A percentile compares a stretch with the other conserved stretches of the same genome.
These are phyloP conservation scores for Camptophora hylomeconis DNA, from an alignment of 2,329 filamentous ascomycete genomes.

Conservation along the genomic window DNA sequence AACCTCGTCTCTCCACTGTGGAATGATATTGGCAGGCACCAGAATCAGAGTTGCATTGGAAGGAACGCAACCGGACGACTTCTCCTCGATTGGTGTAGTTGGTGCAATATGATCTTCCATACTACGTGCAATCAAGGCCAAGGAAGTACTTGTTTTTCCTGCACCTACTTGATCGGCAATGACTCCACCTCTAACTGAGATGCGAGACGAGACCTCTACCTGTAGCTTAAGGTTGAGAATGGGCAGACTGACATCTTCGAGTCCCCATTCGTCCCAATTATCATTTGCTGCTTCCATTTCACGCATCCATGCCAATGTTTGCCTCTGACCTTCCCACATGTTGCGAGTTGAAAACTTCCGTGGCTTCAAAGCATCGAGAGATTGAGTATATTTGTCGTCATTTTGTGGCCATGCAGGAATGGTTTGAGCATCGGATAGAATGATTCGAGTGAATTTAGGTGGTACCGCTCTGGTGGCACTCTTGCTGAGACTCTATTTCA, in stretches of 20 bases:
- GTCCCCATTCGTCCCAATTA: constrained; percentile 39
- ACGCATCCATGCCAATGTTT: constrained; percentile 48
- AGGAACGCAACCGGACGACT: constrained; percentile 1
- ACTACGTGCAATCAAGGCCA: constrained; percentile 43
- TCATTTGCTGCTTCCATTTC: constrained; percentile 34
- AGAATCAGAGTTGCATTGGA: constrained; percentile 48
- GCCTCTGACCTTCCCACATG: constrained; percentile 40
- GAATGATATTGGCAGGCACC: constrained; percentile 40
- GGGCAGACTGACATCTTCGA: constrained; percentile 41
- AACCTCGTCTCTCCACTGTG: constrained; percentile 47
- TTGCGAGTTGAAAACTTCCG: too few relatives aligned
- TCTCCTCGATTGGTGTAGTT: constrained; percentile 6
- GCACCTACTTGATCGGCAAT: constrained; percentile 53
- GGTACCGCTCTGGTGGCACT: too few relatives aligned
- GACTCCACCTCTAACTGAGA: constrained; percentile 42
- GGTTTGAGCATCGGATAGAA: too few relatives aligned
- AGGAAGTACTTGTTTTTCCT: constrained; percentile 50
- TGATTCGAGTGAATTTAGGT: too few relatives aligned
- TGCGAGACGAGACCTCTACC: constrained; percentile 26
- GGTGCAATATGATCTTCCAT: constrained; percentile 23
- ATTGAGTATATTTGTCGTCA: too few relatives aligned
- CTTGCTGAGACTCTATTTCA: too few relatives aligned
- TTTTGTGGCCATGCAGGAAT: too few relatives aligned
- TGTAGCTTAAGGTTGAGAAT: constrained; percentile 45
- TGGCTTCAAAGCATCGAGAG: too few relatives aligned